Conservation (phyloP, 2,329 filamentous ascomycete genomes). For the Colletotrichum melonis region DNA sequence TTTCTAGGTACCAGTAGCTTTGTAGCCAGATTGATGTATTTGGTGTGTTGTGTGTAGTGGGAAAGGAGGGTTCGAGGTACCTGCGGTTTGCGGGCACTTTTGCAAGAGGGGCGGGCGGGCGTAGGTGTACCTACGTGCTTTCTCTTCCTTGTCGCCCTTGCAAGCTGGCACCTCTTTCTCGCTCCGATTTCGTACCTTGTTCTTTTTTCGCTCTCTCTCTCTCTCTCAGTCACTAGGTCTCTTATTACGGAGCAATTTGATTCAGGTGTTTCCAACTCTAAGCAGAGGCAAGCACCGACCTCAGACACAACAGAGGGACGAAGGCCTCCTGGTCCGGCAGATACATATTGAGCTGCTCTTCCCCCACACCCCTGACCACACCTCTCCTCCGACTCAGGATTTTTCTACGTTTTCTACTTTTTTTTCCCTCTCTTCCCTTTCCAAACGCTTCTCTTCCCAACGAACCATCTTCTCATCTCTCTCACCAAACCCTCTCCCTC, state of each 20-base stretch:
- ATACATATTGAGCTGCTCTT: conserved; percentile 36
- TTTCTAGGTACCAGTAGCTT: no score
- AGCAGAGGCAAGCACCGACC: not conserved
- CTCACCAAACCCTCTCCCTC: not conserved
- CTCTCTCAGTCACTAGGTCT: not conserved
- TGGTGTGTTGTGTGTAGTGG: not conserved
- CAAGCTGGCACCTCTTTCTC: not conserved
- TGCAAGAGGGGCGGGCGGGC: conserved; percentile 19
- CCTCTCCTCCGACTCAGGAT: conserved; percentile 22
- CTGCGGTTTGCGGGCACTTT: conserved; percentile 23
- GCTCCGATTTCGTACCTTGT: conserved; percentile 1
- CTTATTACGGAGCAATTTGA: not conserved
- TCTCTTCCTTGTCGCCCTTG: conserved; percentile 7
- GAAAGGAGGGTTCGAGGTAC: not conserved
- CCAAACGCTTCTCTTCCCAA: conserved; percentile 15
- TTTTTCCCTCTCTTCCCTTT: conserved; percentile 12
- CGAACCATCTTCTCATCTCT: conserved; percentile 10
- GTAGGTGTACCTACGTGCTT: not conserved
- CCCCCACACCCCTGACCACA: conserved; percentile 27
- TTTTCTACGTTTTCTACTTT: conserved; percentile 27
- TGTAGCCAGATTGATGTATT: not conserved
- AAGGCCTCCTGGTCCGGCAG: conserved; percentile 35
- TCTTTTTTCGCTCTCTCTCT: not conserved
- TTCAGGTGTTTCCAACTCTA: conserved; percentile 13
- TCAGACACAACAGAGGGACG: conserved; percentile 22